phyloP scores from a whole-genome alignment of 2,329 filamentous ascomycete genomes.

The Cercospora nicotianae region DNA sequence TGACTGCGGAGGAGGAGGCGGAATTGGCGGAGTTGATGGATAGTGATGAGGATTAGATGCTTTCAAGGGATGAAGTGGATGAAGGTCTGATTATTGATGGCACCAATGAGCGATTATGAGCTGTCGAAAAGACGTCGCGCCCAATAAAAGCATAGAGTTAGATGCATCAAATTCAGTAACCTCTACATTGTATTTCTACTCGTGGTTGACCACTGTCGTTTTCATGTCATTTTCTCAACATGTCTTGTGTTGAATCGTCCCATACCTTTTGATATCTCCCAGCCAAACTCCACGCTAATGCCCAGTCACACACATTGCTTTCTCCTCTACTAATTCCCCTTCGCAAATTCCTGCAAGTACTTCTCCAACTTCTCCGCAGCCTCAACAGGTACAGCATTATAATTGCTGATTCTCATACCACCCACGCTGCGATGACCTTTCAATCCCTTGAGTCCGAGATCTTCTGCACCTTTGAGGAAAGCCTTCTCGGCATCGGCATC shows the following conservation, averaged over 20 bases:
- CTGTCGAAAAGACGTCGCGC: too few species aligned
- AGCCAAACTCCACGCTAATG: slow-evolving; percentile 14
- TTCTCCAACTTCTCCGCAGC: slow-evolving; percentile 66
- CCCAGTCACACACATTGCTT: not conserved
- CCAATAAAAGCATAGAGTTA: not conserved
- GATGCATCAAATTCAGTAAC: not conserved
- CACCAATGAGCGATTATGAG: not conserved
- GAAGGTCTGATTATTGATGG: not conserved
- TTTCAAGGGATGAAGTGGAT: not conserved
- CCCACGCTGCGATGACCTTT: slow-evolving; percentile 88
- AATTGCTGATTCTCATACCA: slow-evolving; percentile 83
- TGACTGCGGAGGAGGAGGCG: slow-evolving; percentile 89
- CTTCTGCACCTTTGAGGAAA: slow-evolving; percentile 73
- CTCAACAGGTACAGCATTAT: slow-evolving; percentile 75
- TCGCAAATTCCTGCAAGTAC: slow-evolving; percentile 63
- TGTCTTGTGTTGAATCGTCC: slow-evolving; percentile 11
- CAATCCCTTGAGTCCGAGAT: slow-evolving; percentile 69
- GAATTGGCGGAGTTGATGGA: slow-evolving; percentile 91
- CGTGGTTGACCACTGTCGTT: not conserved
- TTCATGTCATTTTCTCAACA: not conserved
- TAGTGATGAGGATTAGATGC: slow-evolving; percentile 55
- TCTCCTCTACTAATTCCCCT: slow-evolving; percentile 5
- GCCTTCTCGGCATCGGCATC: slow-evolving; percentile 68
- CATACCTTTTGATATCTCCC: not conserved
- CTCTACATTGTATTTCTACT: not conserved